These are phyloP conservation scores for Suaeda aralocaspica DNA, from an alignment of 148 eudicot species.

Conservation along the genomic window DNA sequence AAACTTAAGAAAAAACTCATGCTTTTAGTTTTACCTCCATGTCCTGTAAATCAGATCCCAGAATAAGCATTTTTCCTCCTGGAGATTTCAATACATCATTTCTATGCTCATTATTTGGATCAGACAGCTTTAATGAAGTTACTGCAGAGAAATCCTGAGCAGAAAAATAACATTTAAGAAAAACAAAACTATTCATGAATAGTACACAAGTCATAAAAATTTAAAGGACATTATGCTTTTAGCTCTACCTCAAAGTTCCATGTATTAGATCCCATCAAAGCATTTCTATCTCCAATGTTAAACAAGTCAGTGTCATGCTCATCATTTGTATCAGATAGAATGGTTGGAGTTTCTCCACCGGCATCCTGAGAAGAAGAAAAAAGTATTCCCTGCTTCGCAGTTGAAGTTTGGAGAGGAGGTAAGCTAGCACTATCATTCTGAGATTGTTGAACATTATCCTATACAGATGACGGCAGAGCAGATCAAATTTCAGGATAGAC, in stretches of 20 bases:
- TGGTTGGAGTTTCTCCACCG: not conserved
- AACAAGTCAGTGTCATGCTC: too few relatives aligned
- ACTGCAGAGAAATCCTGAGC: slow-evolving; percentile 6
- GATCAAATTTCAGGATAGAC: not conserved
- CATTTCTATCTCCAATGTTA: not conserved
- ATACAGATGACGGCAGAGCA: not conserved
- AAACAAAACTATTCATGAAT: not conserved
- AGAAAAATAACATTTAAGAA: not conserved
- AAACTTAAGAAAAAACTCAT: not conserved
- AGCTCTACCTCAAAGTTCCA: too few relatives aligned
- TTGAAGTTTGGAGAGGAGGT: not conserved
- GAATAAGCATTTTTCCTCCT: slow-evolving; percentile 3
- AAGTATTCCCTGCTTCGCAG: not conserved
- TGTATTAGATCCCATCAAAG: not conserved
- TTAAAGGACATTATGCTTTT: too few relatives aligned
- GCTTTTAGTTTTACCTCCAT: slow-evolving; percentile 10
- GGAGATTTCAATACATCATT: slow-evolving; percentile 15
- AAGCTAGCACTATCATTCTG: not conserved
- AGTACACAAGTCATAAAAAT: too few relatives aligned
- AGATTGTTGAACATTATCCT: slow-evolving; percentile 33
- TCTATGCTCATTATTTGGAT: slow-evolving; percentile 10
- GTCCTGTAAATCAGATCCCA: slow-evolving; percentile 13
- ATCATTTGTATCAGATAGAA: too few relatives aligned
- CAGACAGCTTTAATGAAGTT: slow-evolving; percentile 13
- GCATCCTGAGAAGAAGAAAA: not conserved